Evolutionary conservation across 169 alveolate species (phyloP).

Genomic region (Cryptosporidium ubiquitum): DNA sequence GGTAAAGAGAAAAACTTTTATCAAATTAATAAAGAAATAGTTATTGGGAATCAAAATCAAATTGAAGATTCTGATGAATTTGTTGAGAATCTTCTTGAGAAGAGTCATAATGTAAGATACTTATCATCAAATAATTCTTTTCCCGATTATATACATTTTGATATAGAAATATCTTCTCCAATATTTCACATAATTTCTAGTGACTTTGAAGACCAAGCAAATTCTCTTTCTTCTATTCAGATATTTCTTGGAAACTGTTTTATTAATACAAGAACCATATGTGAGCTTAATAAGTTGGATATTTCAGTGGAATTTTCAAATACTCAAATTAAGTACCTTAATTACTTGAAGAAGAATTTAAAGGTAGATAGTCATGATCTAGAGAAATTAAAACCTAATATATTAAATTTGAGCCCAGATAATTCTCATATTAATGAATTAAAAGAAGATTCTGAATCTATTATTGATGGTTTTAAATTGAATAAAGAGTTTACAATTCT

Average conservation of each 20-base stretch:
- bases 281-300: slow-evolving; percentile 29
- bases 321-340: slow-evolving; percentile 41
- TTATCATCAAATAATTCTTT: slow-evolving; percentile 41
- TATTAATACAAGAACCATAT: slow-evolving; percentile 23
- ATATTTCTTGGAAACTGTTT: slow-evolving; percentile 52
- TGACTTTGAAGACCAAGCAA: slow-evolving; percentile 23
- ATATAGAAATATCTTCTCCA: slow-evolving; percentile 66
- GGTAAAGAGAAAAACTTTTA: neutral
- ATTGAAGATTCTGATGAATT: slow-evolving; percentile 44
- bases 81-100: slow-evolving; percentile 46
- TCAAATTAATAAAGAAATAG: neutral
- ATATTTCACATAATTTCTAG: slow-evolving; percentile 39
- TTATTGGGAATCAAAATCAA: neutral
- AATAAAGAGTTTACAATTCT: slow-evolving; percentile 42
- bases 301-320: slow-evolving; percentile 27
- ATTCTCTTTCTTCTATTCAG: slow-evolving; percentile 25
- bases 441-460: neutral
- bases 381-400: neutral
- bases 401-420: neutral
- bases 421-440: neutral
- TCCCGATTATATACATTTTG: slow-evolving; percentile 66
- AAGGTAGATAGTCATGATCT: neutral
- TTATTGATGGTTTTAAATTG: neutral
- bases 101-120: slow-evolving; percentile 42
- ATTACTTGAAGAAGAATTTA: neutral